Evolutionary conservation across 495 filamentous ascomycete genomes (phyloP).

Genomic region (Daldinia bambusicola): DNA sequence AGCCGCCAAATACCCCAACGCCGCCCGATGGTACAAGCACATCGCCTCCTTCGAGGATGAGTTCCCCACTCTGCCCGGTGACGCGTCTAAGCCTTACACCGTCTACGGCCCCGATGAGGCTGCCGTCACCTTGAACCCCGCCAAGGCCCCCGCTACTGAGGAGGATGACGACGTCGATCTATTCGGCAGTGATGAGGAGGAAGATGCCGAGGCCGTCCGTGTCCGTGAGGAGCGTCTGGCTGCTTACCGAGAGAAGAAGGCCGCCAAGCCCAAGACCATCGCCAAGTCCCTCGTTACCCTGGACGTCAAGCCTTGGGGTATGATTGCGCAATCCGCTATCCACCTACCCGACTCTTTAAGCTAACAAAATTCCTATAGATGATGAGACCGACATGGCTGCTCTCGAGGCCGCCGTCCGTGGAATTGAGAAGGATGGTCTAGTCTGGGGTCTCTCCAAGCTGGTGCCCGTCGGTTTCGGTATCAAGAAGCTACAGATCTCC

Average conservation of each 20-base stretch:
- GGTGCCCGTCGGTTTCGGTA: constrained; percentile 91
- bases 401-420: constrained; percentile 83
- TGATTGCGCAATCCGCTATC: constrained; percentile 47
- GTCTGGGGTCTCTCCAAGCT: constrained; percentile 95
- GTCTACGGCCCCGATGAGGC: constrained; percentile 88
- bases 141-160: constrained; percentile 83
- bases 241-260: constrained; percentile 98
- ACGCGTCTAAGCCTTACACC: constrained; percentile 86
- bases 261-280: constrained; percentile 83
- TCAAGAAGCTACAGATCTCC: constrained; percentile 99
- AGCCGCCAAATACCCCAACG: constrained; percentile 88
- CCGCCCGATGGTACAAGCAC: constrained; percentile 98
- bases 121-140: constrained; percentile 80
- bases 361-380: constrained; percentile 60
- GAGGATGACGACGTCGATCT: constrained; percentile 89
- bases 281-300: constrained; percentile 96
- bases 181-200: constrained; percentile 90
- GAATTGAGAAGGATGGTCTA: constrained; percentile 91
- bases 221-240: constrained; percentile 88
- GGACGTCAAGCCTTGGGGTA: constrained; percentile 99
- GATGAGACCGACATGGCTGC: constrained; percentile 91
- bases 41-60: constrained; percentile 89
- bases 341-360: constrained; percentile 10
- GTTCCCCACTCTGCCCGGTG: constrained; percentile 90
- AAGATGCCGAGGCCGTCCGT: constrained; percentile 83